Evolutionary conservation across 2,329 filamentous ascomycete genomes (phyloP).

Genomic region (Colletotrichum viniferum): DNA sequence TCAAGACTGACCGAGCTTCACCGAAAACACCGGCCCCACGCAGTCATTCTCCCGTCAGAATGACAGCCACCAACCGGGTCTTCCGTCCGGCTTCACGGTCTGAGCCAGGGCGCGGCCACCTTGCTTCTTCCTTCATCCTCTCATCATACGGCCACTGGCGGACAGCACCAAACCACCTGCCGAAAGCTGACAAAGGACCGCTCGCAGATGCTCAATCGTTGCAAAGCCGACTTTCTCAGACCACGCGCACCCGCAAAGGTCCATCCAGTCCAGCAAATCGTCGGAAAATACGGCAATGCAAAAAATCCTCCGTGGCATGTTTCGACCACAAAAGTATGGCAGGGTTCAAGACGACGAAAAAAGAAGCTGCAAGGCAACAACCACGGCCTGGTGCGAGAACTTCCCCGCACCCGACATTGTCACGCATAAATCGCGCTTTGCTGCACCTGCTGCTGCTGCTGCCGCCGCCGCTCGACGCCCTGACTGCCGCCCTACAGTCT

Average conservation of each 20-base stretch:
- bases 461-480: background rate
- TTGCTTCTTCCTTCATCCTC: background rate
- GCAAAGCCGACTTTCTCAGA: background rate
- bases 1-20: constrained; percentile 3
- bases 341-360: background rate
- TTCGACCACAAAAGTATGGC: constrained; percentile 6
- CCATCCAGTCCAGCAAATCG: background rate
- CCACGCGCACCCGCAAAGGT: background rate
- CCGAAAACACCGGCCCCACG: background rate
- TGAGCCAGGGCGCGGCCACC: background rate
- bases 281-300: background rate
- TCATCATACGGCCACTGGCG: background rate
- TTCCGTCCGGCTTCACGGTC: background rate
- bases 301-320: constrained; percentile 1
- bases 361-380: background rate
- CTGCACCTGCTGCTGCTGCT: background rate
- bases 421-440: constrained; percentile 17
- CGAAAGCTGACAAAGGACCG: background rate
- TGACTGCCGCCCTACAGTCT: constrained; percentile 6
- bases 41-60: background rate
- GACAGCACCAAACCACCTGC: background rate
- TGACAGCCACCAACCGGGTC: background rate
- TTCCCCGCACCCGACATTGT: constrained; percentile 2
- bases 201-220: background rate
- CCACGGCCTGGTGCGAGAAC: background rate